A percentile compares a stretch with the other conserved stretches of the same genome.
These are phyloP conservation scores for Dioscorea dumetorum DNA, from an alignment of 106 monocot species.

Conservation along the genomic window DNA sequence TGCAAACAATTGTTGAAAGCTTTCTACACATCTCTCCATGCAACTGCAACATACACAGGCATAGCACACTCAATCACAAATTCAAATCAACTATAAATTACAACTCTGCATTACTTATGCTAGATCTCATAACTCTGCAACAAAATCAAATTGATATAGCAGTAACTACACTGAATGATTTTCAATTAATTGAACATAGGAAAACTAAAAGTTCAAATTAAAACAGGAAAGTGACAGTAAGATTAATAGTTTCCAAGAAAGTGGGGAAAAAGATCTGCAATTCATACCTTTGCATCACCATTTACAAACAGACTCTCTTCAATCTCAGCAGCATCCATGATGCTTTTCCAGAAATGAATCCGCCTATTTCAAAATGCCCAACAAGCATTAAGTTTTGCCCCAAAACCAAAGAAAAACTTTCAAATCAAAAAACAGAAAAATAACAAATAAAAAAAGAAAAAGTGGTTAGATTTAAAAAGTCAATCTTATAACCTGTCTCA, in stretches of 20 bases:
- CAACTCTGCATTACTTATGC: neutral
- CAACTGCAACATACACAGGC: slow-evolving; percentile 33
- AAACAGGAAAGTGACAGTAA: neutral
- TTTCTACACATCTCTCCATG: slow-evolving; percentile 70
- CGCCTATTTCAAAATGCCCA: neutral
- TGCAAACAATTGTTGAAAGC: slow-evolving; percentile 48
- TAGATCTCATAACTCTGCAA: neutral
- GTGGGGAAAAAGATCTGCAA: too few relatives aligned
- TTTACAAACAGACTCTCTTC: slow-evolving; percentile 2
- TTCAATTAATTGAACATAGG: neutral
- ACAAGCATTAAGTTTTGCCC: neutral
- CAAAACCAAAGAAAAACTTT: neutral
- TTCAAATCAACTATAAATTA: neutral
- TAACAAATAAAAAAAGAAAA: neutral
- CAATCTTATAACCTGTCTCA: neutral
- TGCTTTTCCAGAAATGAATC: neutral
- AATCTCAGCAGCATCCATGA: slow-evolving; percentile 11
- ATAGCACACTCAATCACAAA: neutral
- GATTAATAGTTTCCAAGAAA: too few relatives aligned
- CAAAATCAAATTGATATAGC: neutral
- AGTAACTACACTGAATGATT: neutral
- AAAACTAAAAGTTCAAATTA: neutral
- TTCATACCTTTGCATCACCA: slow-evolving; percentile 8
- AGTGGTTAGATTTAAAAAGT: neutral
- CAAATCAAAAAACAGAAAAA: neutral